Percentiles rank a stretch among this genome's conserved stretches.
Conservation (phyloP, 306 rosid species). For the Begonia masoniana region DNA sequence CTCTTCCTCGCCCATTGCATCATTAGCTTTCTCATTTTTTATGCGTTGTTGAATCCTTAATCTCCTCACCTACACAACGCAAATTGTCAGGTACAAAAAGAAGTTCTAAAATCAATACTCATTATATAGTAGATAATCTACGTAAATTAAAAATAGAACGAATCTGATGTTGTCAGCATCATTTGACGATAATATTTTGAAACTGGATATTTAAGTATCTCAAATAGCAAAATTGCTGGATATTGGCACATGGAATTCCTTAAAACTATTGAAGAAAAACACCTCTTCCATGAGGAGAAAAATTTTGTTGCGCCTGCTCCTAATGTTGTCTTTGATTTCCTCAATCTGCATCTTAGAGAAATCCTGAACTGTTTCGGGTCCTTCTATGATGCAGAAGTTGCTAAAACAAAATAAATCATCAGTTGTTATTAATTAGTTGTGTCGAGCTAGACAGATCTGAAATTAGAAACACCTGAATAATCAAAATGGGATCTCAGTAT, state of each 20-base stretch:
- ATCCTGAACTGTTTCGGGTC: slow-evolving; percentile 94
- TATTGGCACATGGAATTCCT: not conserved
- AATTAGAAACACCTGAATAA: too few species aligned
- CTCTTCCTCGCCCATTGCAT: slow-evolving; percentile 41
- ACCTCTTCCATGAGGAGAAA: slow-evolving; percentile 99
- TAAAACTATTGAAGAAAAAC: slow-evolving; percentile 4
- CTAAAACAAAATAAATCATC: slow-evolving; percentile 17
- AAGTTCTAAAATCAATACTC: too few species aligned
- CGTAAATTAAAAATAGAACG: too few species aligned
- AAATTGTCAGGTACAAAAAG: too few species aligned
- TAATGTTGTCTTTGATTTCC: slow-evolving; percentile 82
- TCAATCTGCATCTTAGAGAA: slow-evolving; percentile 80
- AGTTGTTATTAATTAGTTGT: too few species aligned
- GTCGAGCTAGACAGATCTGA: too few species aligned
- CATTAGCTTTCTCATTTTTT: slow-evolving; percentile 22
- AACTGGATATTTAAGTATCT: not conserved
- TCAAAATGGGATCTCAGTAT: too few species aligned
- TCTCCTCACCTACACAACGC: slow-evolving; percentile 59
- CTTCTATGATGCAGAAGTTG: slow-evolving; percentile 89
- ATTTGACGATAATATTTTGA: not conserved
- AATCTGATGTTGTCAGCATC: too few species aligned
- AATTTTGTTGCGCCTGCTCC: slow-evolving; percentile 78
- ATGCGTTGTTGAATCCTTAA: slow-evolving; percentile 75
- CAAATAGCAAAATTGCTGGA: not conserved
- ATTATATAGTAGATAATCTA: too few species aligned